Base-by-base conservation (phyloP, 345 rosid genomes). In the Anacardium occidentale region DNA sequence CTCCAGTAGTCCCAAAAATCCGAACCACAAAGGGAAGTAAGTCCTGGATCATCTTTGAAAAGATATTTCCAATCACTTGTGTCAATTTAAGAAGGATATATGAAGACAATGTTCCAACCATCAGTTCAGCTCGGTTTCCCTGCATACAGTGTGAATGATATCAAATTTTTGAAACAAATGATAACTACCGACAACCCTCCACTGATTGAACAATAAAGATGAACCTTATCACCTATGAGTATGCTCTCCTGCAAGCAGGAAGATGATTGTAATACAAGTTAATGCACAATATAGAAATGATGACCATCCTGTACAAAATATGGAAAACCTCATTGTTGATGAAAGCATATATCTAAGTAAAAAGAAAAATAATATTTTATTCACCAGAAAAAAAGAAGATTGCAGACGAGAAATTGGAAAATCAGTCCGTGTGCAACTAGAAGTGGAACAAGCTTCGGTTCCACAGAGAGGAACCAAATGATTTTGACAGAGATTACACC, bases 21-120 rank as follows among this genome's bases (percentile, higher is more conserved):
- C 70, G 86, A 76, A 74, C 44, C 25, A 77, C 44, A 67, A 25
- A 61, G 0, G 86, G 86, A 78, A 85, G 68, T 37, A 74, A 72
- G 66, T 76, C 79, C 75, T 75, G 85, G 66, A 78, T 66, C 42
- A 82, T 68, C 83, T 77, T 83, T 29, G 45, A 64, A 64, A 87
- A 62, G 18, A 42, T 55, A 68, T 70, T 76, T 44, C 78, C 47
- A 34, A 73, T 75, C 60, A 79, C 55, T 64, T 80, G 79, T 37
- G 73, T 64, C 73, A 76, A 37, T 71, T 81, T 81, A 76, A 87
- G 72, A 55, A 85, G 50, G 21, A 75, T 69, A 70, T 77, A 88
- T 37, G 84, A 76, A 60, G 90, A 76, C 78, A 88, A 20, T 56
- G 84, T 73, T 78, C 86, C 85, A 81, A 72, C 54, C 58, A 55